These are phyloP conservation scores for Effrenium voratum DNA, from an alignment of 73 alveolate species.

Conservation along the genomic window DNA sequence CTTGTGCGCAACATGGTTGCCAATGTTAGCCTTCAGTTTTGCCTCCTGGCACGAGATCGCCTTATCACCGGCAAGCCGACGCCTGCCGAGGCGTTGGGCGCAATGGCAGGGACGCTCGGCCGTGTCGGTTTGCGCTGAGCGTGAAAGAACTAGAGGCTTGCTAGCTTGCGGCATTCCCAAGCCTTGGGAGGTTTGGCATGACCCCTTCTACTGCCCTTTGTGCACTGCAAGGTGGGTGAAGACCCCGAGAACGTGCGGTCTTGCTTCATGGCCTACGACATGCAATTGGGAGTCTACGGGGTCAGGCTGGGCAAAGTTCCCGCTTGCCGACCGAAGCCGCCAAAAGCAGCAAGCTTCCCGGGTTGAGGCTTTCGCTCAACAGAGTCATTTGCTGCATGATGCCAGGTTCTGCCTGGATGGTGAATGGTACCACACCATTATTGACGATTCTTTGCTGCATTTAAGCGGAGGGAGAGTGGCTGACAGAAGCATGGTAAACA, in stretches of 20 bases:
- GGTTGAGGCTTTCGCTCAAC: neutral
- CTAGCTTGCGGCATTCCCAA: no score
- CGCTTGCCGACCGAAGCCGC: neutral
- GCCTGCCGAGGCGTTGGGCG: slow-evolving; percentile 54
- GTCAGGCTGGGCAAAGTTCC: neutral
- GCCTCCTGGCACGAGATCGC: no score
- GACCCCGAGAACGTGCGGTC: slow-evolving; percentile 47
- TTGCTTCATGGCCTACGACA: slow-evolving; percentile 26
- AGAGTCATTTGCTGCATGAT: neutral
- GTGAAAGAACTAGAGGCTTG: no score
- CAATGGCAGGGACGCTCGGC: neutral
- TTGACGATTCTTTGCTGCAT: slow-evolving; percentile 11
- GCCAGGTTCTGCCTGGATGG: slow-evolving; percentile 39
- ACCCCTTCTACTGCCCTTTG: no score
- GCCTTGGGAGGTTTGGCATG: no score
- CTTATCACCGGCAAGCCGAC: neutral
- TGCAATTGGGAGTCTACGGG: slow-evolving; percentile 27
- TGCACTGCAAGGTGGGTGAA: slow-evolving; percentile 41
- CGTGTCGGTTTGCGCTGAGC: neutral
- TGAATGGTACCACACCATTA: slow-evolving; percentile 39
- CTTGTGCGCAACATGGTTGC: no score
- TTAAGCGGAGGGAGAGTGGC: neutral
- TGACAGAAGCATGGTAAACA: no score
- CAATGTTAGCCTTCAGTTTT: no score
- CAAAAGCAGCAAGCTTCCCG: neutral